Conservation (phyloP, 1,284 basidiomycete species). For the Moniliophthora roreri region DNA sequence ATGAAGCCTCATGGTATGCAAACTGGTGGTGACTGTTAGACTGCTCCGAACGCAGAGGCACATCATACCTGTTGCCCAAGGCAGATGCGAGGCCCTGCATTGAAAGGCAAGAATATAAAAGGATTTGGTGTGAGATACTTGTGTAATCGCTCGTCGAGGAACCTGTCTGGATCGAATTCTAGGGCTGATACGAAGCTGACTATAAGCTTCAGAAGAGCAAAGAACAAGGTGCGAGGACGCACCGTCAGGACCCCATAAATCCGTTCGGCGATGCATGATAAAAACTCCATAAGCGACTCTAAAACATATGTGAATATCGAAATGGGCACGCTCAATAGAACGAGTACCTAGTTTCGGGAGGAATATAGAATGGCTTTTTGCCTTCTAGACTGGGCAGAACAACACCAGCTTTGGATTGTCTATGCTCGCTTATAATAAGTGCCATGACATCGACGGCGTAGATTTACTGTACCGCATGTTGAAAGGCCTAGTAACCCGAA, state of each 20-base stretch:
- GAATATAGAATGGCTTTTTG: constrained; percentile 34
- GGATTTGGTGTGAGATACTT: constrained; percentile 55
- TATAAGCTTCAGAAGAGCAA: background rate
- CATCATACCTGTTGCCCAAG: constrained; percentile 55
- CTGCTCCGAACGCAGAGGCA: background rate
- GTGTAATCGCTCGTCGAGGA: constrained; percentile 50
- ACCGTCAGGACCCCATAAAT: constrained; percentile 30
- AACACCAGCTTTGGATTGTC: constrained; percentile 19
- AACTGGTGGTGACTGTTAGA: constrained; percentile 24
- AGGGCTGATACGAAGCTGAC: constrained; percentile 31
- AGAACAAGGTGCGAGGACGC: background rate
- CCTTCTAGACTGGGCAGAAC: constrained; percentile 23
- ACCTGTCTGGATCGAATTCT: constrained; percentile 60
- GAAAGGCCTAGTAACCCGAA: constrained; percentile 28
- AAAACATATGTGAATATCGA: background rate
- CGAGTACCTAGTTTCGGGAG: constrained; percentile 26
- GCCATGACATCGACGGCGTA: background rate
- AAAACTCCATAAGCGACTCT: constrained; percentile 20
- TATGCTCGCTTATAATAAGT: constrained; percentile 11
- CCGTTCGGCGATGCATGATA: constrained; percentile 22
- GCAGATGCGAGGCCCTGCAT: constrained; percentile 57
- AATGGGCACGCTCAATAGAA: constrained; percentile 3
- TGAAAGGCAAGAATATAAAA: constrained; percentile 63
- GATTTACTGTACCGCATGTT: constrained; percentile 24
- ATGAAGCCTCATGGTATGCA: constrained; percentile 39